Base-by-base conservation (phyloP, 176 grass and related monocot species). In the Lolium multiflorum region DNA sequence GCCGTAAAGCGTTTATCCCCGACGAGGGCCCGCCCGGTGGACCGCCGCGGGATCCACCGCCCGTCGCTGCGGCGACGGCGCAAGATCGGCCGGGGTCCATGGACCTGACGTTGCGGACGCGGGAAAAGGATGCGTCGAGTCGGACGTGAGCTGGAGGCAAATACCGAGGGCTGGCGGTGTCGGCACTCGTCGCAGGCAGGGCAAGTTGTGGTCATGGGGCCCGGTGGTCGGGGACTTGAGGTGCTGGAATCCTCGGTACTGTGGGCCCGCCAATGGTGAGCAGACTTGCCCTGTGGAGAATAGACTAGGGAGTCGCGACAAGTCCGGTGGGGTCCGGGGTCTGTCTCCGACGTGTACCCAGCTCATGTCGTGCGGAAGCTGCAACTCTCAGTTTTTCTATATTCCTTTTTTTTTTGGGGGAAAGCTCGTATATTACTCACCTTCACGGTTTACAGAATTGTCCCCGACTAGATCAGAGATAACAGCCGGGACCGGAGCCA, bases 321-420 rank as follows among this genome's bases (percentile, higher is more conserved):
- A 52, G 37, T 1, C 14, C 6, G 48, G 74, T 37, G 74, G 74
- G 48, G 3, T 0, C 3, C 22, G 4, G 49, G 4, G 49, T 76
- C 73, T 76, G 52, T 76, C 73, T 76, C 73, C 73, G 73, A 76
- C 73, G 73, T 76, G 73, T 28, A 76, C 22, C 73, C 73, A 76
- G 73, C 73, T 51, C 73, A 76, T 48, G 44, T 28, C 47, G 64
- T 9, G 15, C 15, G 28, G 17, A 67, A 6, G 28, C 63, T 37
- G 63, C 61, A 28, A 22, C 61, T 56, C 6, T 7, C 6, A 47
- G 41, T 43, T 43, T 35, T 35, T 35, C 31, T 35, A 35, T 35
- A 28, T 28, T 28, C 28, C 28, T 28, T 35, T 35, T 35, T 35
- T 35, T 35, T 35, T 35, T 35, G 31, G 31, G 31, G 31, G 31